Conservation (phyloP, 352 stramenopile species). For the Phytophthora sp. region DNA sequence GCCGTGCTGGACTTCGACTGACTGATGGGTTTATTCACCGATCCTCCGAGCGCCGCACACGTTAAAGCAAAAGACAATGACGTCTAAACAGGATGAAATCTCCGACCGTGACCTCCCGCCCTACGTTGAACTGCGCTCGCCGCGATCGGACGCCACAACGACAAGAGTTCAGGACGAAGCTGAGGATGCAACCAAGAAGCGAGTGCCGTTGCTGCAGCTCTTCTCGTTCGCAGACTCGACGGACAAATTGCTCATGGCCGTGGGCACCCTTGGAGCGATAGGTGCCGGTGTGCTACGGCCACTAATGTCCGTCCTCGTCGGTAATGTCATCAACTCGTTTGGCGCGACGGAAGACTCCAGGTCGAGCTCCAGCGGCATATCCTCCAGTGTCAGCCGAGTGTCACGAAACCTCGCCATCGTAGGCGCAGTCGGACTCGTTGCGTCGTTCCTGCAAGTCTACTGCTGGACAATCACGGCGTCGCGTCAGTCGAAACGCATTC, state of each 20-base stretch:
- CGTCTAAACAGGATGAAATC: too few relatives aligned
- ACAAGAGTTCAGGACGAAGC: conserved; percentile 1
- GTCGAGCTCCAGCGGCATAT: background rate
- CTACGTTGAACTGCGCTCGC: conserved; percentile 20
- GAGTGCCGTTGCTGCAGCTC: conserved; percentile 25
- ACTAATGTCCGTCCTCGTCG: conserved; percentile 32
- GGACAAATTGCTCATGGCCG: conserved; percentile 34
- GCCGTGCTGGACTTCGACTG: too few relatives aligned
- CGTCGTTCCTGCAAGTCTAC: conserved; percentile 46
- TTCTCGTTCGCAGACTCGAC: conserved; percentile 37
- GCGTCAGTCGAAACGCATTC: conserved; percentile 52
- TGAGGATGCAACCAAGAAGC: background rate
- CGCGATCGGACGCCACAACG: conserved; percentile 1
- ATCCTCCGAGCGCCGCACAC: too few relatives aligned
- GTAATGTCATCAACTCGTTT: conserved; percentile 41
- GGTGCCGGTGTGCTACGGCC: conserved; percentile 26
- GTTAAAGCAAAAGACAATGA: too few relatives aligned
- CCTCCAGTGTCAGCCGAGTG: conserved; percentile 35
- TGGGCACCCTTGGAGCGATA: conserved; percentile 20
- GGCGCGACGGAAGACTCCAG: conserved; percentile 3
- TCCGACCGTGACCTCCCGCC: background rate
- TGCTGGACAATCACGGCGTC: conserved; percentile 58
- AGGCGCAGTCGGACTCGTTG: conserved; percentile 28
- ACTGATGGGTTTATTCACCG: too few relatives aligned
- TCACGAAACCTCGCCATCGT: conserved; percentile 41